phyloP scores from a whole-genome alignment of 306 rosid species.

The Cotoneaster glaucophyllus region DNA sequence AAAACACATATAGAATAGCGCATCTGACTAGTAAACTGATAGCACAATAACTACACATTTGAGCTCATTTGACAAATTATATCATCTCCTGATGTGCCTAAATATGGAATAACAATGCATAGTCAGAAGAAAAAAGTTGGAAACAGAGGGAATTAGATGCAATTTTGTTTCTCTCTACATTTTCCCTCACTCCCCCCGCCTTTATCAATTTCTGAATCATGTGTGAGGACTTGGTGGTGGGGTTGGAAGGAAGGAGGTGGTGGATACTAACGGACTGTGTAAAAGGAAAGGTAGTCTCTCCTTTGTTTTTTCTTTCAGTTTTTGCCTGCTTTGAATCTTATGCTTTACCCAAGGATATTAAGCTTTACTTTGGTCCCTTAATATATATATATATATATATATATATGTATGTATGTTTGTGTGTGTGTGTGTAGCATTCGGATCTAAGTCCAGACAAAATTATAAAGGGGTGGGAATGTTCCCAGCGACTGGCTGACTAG shows the following conservation, averaged over 20 bases:
- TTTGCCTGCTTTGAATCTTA: slow-evolving; percentile 49
- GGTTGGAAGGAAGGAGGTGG: slow-evolving; percentile 6
- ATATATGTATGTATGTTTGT: background rate
- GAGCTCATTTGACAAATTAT: background rate
- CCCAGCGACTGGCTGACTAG: slow-evolving; percentile 46
- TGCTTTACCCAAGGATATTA: slow-evolving; percentile 30
- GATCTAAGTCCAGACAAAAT: slow-evolving; percentile 33
- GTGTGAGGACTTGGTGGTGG: slow-evolving; percentile 12
- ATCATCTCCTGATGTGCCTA: background rate
- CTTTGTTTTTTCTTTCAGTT: background rate
- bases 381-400: background rate
- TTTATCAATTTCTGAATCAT: background rate
- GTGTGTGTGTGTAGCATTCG: background rate
- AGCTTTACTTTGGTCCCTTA: slow-evolving; percentile 11
- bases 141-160: slow-evolving; percentile 2
- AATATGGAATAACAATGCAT: background rate
- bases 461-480: slow-evolving; percentile 51
- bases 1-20: too few relatives aligned
- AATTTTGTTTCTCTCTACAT: slow-evolving; percentile 1
- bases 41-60: too few relatives aligned
- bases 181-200: too few relatives aligned
- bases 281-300: slow-evolving; percentile 15
- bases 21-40: too few relatives aligned
- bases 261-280: slow-evolving; percentile 20
- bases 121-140: background rate